phyloP scores from a whole-genome alignment of 495 filamentous ascomycete species.

The Hyaloscypha bicolor region DNA sequence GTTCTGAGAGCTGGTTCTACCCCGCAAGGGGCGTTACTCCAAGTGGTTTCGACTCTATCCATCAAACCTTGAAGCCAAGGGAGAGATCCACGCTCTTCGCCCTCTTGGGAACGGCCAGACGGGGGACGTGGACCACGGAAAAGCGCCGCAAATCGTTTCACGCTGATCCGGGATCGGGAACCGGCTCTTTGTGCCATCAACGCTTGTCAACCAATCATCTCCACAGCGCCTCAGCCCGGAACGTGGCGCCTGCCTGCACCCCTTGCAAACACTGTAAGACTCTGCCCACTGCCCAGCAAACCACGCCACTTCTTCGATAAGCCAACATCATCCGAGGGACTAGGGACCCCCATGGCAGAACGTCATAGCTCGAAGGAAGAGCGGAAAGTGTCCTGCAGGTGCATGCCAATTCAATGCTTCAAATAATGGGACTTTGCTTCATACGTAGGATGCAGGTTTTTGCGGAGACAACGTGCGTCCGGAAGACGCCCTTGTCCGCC shows the following conservation, averaged over 20 bases:
- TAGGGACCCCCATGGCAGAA: background rate
- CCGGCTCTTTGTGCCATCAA: background rate
- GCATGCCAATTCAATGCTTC: background rate
- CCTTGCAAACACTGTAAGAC: background rate
- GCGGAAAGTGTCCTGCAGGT: background rate
- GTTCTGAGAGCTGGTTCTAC: background rate
- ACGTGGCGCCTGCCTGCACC: background rate
- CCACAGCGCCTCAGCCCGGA: background rate
- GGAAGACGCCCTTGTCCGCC: constrained; percentile 9
- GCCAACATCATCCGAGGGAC: constrained; percentile 9
- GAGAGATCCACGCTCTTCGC: background rate
- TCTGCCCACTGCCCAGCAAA: background rate
- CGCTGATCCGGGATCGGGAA: background rate
- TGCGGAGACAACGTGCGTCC: background rate
- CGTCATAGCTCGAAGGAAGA: background rate
- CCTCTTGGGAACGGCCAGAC: background rate
- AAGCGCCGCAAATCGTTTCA: background rate
- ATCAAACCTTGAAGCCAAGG: background rate
- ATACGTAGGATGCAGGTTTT: background rate
- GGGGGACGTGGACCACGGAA: background rate
- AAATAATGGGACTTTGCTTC: background rate
- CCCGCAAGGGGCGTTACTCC: constrained; percentile 15
- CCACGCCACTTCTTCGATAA: constrained; percentile 13
- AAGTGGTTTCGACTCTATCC: background rate
- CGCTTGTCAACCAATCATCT: background rate